A percentile compares a stretch with the other conserved stretches of the same genome.
These are phyloP conservation scores for Sugiyamaella smithiae DNA, from an alignment of 805 yeast genomes.

Conservation along the genomic window DNA sequence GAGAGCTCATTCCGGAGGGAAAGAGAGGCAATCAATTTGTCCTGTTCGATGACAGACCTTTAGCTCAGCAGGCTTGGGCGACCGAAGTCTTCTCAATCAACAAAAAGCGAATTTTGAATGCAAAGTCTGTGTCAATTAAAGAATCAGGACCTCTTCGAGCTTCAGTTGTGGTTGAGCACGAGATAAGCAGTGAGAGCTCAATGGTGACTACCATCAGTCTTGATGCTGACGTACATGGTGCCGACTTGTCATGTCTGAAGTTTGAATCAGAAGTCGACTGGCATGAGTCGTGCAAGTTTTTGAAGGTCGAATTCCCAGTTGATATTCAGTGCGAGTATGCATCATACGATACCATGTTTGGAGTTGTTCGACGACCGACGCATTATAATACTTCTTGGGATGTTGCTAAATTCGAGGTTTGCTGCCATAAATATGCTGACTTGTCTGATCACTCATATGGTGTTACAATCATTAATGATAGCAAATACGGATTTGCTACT, in stretches of 20 bases:
- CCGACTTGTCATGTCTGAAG: conserved; percentile 17
- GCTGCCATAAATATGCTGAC: conserved; percentile 91
- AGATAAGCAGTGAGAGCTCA: conserved; percentile 53
- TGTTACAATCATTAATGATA: conserved; percentile 79
- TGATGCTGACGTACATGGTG: conserved; percentile 44
- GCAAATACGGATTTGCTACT: conserved; percentile 87
- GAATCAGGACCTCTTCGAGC: conserved; percentile 59
- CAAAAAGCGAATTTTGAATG: conserved; percentile 51
- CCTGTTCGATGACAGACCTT: conserved; percentile 84
- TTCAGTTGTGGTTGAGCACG: conserved; percentile 59
- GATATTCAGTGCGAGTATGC: conserved; percentile 76
- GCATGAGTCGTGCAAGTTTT: conserved; percentile 81
- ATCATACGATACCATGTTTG: conserved; percentile 90
- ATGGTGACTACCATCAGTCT: conserved; percentile 69
- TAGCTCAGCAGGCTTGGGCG: conserved; percentile 95
- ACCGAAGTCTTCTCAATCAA: conserved; percentile 86
- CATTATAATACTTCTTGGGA: conserved; percentile 96
- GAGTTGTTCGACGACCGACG: conserved; percentile 85
- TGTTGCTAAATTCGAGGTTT: conserved; percentile 91
- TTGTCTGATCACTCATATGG: conserved; percentile 83
- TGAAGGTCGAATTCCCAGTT: conserved; percentile 93
- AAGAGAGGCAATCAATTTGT: conserved; percentile 85
- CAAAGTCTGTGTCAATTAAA: conserved; percentile 38
- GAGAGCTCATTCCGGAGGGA: conserved; percentile 64
- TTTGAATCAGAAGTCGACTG: conserved; percentile 48